A percentile compares a stretch with the other conserved stretches of the same genome.
Evolutionary conservation across 805 yeast genomes (phyloP).

Genomic region (Candida nemodendra): DNA sequence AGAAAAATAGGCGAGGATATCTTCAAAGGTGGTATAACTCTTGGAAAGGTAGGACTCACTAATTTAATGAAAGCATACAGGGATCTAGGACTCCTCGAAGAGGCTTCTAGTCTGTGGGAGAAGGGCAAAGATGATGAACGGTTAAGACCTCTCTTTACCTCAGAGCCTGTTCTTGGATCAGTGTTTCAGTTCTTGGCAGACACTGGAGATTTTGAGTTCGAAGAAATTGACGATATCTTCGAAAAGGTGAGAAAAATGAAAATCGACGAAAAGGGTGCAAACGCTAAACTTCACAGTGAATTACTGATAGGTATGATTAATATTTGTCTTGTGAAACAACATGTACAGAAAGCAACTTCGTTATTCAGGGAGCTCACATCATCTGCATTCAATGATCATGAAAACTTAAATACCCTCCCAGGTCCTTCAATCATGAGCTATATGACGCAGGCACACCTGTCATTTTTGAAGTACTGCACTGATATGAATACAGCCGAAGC

Average conservation of each 20-base stretch:
- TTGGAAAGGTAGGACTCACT: conserved; percentile 53
- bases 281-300: conserved; percentile 36
- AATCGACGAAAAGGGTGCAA: conserved; percentile 7
- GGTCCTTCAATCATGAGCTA: conserved; percentile 43
- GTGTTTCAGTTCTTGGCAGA: conserved; percentile 66
- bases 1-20: conserved; percentile 49
- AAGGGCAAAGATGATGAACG: conserved; percentile 45
- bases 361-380: conserved; percentile 59
- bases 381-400: conserved; percentile 37
- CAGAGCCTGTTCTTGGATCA: conserved; percentile 65
- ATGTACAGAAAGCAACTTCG: conserved; percentile 60
- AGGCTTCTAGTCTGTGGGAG: conserved; percentile 69
- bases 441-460: conserved; percentile 70
- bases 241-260: conserved; percentile 35
- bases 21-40: conserved; percentile 28
- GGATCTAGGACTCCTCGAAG: conserved; percentile 57
- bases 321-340: conserved; percentile 63
- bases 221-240: conserved; percentile 56
- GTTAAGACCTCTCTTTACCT: conserved; percentile 46
- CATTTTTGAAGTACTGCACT: conserved; percentile 73
- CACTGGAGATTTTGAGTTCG: conserved; percentile 54
- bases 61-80: conserved; percentile 55
- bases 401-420: conserved; percentile 18
- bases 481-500: conserved; percentile 68
- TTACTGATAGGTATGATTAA: conserved; percentile 70